Conservation (phyloP, 2,329 filamentous ascomycete genomes). For the Ceratocystis smalleyi region DNA sequence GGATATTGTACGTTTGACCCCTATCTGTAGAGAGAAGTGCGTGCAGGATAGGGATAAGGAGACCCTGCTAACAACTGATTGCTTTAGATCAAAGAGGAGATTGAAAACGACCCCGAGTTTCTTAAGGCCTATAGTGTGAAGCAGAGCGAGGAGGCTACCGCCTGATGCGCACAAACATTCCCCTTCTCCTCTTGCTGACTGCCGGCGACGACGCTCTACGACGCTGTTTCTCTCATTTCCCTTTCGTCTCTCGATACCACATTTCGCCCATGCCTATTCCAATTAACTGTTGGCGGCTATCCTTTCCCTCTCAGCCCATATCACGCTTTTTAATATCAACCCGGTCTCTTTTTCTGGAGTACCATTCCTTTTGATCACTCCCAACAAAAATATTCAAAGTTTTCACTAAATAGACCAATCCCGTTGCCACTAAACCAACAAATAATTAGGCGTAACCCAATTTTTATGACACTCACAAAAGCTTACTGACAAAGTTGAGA, state of each 20-base stretch:
- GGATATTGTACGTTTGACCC: slow-evolving; percentile 62
- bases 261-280: background rate
- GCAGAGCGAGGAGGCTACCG: slow-evolving; percentile 26
- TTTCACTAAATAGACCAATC: slow-evolving; percentile 4
- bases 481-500: no score
- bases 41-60: background rate
- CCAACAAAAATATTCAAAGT: background rate
- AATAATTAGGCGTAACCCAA: background rate
- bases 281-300: background rate
- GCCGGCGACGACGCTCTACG: background rate
- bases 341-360: background rate
- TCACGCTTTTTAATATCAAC: slow-evolving; percentile 2
- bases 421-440: background rate
- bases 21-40: no score
- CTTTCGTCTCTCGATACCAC: slow-evolving; percentile 7
- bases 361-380: background rate
- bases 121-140: slow-evolving; percentile 55
- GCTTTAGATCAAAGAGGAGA: slow-evolving; percentile 78
- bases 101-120: slow-evolving; percentile 70
- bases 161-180: background rate
- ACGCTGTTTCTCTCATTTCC: background rate
- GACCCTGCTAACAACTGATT: background rate
- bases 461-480: background rate
- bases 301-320: background rate
- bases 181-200: background rate